These are phyloP conservation scores for Stephania cephalantha DNA, from an alignment of 164 flowering plant species.

Conservation along the genomic window DNA sequence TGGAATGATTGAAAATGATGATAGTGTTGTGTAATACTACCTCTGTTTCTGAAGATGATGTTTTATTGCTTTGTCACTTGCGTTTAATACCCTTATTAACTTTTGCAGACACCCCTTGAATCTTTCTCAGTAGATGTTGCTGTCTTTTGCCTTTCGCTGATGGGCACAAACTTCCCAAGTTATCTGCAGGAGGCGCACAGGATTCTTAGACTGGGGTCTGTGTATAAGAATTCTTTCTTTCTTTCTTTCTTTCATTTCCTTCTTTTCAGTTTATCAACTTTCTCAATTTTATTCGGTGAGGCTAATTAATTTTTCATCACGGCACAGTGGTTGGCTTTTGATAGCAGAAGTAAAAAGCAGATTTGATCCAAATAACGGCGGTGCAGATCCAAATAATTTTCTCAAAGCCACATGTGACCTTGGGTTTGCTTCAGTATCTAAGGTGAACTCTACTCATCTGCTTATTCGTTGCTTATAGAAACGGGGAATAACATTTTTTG, in stretches of 20 bases:
- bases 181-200: constrained; percentile 75
- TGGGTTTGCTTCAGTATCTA: constrained; percentile 48
- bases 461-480: not conserved
- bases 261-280: not conserved
- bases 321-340: constrained; percentile 83
- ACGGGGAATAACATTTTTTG: too few species aligned
- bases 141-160: constrained; percentile 87
- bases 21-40: not conserved
- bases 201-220: constrained; percentile 82
- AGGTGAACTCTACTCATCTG: constrained; percentile 30
- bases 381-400: constrained; percentile 75
- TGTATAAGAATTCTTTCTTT: constrained; percentile 10
- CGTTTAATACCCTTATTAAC: not conserved
- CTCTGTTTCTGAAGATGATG: not conserved
- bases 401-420: constrained; percentile 60
- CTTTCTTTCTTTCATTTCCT: too few species aligned
- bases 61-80: not conserved
- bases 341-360: constrained; percentile 96
- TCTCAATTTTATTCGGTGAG: not conserved
- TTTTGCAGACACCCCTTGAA: constrained; percentile 60
- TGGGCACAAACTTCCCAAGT: constrained; percentile 73
- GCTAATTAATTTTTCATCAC: not conserved
- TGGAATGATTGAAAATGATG: not conserved
- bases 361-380: constrained; percentile 80
- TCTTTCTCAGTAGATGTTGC: constrained; percentile 81